Conservation (phyloP, 78 protist genomes). For the Dictyostelium firmibasis region DNA sequence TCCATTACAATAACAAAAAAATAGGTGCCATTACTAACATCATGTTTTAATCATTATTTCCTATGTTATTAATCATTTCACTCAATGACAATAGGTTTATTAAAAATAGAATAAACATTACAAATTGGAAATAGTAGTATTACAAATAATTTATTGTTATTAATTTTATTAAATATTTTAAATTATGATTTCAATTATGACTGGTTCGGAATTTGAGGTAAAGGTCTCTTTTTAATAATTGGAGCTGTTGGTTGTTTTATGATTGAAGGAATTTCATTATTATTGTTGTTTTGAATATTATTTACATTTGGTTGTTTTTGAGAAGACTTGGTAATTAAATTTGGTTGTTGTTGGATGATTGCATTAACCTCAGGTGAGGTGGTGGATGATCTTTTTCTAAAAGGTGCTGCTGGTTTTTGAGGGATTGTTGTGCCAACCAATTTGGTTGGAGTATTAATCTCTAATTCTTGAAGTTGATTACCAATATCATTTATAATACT, state of each 20-base stretch:
- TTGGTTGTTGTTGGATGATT: neutral
- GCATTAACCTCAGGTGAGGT: neutral
- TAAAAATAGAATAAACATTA: too few species aligned
- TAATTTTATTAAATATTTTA: neutral
- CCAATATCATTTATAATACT: neutral
- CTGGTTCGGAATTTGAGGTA: slow-evolving; percentile 1
- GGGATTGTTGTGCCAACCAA: neutral
- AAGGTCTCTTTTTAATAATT: neutral
- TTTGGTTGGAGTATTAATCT: neutral
- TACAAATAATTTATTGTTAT: neutral
- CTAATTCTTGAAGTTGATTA: neutral
- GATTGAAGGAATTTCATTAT: neutral
- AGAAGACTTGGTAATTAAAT: neutral
- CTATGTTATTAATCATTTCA: too few species aligned
- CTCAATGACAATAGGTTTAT: too few species aligned
- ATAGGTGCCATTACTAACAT: too few species aligned
- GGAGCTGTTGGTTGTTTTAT: neutral
- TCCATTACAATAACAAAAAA: too few species aligned
- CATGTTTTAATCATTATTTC: too few species aligned
- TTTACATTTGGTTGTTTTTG: neutral
- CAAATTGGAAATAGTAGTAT: too few species aligned
- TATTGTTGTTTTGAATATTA: neutral
- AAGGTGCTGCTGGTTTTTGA: slow-evolving; percentile 25
- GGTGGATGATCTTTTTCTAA: slow-evolving; percentile 14
- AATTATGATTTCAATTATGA: neutral